Conservation (phyloP, 208 protist species). For the Wallacemonas sp. region DNA sequence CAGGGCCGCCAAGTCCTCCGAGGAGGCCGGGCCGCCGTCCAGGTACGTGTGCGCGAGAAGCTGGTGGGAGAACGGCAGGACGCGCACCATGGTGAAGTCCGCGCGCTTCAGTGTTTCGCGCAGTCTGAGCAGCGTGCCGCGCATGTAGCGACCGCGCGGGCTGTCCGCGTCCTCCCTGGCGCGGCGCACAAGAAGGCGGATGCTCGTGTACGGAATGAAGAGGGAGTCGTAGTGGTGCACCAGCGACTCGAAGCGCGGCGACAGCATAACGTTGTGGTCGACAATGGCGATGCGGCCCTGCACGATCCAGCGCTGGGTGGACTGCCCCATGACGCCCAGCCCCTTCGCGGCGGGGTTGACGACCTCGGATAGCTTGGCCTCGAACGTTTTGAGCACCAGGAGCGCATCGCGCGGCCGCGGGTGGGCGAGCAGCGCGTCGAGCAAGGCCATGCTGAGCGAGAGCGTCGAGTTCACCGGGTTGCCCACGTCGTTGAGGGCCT, state of each 20-base stretch:
- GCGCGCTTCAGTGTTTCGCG: conserved; percentile 35
- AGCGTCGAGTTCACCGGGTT: conserved; percentile 64
- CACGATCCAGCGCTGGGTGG: conserved; percentile 81
- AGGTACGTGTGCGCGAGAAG: conserved; percentile 80
- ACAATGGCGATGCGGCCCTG: conserved; percentile 88
- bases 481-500: conserved; percentile 42
- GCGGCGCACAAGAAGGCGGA: conserved; percentile 73
- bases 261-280: conserved; percentile 86
- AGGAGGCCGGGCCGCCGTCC: conserved; percentile 49
- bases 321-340: conserved; percentile 59
- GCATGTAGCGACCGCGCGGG: conserved; percentile 64
- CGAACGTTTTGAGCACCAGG: conserved; percentile 61
- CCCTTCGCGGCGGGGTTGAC: conserved; percentile 53
- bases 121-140: conserved; percentile 44
- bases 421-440: conserved; percentile 78
- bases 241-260: conserved; percentile 77
- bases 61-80: conserved; percentile 79
- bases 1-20: conserved; percentile 49
- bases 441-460: conserved; percentile 60
- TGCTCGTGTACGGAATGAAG: conserved; percentile 71
- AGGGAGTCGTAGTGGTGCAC: conserved; percentile 84
- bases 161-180: conserved; percentile 51
- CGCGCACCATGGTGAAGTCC: conserved; percentile 55
- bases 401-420: conserved; percentile 66
- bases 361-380: conserved; percentile 60